A percentile compares a stretch with the other conserved stretches of the same genome.
Conservation (phyloP, 2,329 filamentous ascomycete species). For the Coniochaeta sp. region DNA sequence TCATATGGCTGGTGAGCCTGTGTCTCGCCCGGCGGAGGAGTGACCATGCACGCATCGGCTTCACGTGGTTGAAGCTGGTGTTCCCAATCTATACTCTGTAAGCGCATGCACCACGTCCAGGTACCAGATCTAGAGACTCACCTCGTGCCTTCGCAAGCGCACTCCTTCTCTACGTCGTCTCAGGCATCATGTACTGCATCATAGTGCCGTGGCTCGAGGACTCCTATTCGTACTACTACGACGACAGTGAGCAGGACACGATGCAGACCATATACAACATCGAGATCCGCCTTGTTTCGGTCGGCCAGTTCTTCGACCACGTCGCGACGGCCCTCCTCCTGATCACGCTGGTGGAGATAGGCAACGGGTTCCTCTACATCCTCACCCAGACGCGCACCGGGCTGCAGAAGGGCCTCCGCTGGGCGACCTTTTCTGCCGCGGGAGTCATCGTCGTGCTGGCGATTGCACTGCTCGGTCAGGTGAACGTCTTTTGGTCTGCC, state of each 20-base stretch:
- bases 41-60: constrained; percentile 14
- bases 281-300: not conserved
- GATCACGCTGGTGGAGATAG: constrained; percentile 15
- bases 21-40: constrained; percentile 9
- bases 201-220: not conserved
- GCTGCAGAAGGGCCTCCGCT: constrained; percentile 8
- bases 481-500: not conserved
- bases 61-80: constrained; percentile 13
- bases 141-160: not conserved
- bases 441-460: constrained; percentile 8
- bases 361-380: constrained; percentile 14
- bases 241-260: not conserved
- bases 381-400: constrained; percentile 2
- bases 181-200: not conserved
- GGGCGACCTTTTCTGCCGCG: constrained; percentile 2
- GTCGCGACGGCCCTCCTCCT: constrained; percentile 4
- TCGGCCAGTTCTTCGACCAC: constrained; percentile 4
- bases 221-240: not conserved
- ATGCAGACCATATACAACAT: not conserved
- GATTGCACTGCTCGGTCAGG: constrained; percentile 5
- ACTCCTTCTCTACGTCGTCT: not conserved
- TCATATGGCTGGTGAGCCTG: constrained; percentile 12
- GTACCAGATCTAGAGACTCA: not conserved
- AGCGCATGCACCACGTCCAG: not conserved
- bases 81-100: constrained; percentile 12